phyloP scores from a whole-genome alignment of 2,329 filamentous ascomycete genomes.

The Xylariaceae sp. region DNA sequence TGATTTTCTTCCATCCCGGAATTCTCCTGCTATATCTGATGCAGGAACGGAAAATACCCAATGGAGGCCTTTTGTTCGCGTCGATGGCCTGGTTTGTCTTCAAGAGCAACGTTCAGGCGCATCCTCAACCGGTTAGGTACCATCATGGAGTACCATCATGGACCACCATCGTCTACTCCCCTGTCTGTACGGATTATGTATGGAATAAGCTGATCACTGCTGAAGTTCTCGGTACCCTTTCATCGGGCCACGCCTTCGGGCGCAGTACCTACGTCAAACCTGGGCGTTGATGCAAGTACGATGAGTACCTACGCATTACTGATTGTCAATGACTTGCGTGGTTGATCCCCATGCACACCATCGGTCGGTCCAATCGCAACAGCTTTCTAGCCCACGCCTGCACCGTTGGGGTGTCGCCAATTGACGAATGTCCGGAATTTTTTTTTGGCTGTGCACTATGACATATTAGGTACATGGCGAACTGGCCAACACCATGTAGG shows the following conservation, averaged over 20 bases:
- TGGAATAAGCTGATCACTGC: not conserved
- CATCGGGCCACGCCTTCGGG: not conserved
- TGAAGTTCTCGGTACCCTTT: not conserved
- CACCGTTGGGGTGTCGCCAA: not conserved
- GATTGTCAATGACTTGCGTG: not conserved
- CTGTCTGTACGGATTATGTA: not conserved
- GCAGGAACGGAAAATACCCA: slow-evolving; percentile 31
- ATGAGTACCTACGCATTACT: not conserved
- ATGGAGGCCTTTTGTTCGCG: slow-evolving; percentile 29
- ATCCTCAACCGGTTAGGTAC: not conserved
- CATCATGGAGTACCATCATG: not conserved
- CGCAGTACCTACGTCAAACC: not conserved
- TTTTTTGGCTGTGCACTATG: slow-evolving; percentile 19
- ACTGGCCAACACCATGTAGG: no score
- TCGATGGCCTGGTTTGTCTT: not conserved
- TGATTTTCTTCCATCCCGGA: not conserved
- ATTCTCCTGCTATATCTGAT: slow-evolving; percentile 36
- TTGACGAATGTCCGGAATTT: not conserved
- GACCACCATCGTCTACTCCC: not conserved
- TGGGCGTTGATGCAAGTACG: not conserved
- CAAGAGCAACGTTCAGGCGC: not conserved
- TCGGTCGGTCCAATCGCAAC: not conserved
- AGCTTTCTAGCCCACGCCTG: not conserved
- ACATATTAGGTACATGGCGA: not conserved
- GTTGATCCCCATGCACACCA: not conserved